Evolutionary conservation across 2,329 filamentous ascomycete genomes (phyloP).

Genomic region (Phaeoacremonium minimum): DNA sequence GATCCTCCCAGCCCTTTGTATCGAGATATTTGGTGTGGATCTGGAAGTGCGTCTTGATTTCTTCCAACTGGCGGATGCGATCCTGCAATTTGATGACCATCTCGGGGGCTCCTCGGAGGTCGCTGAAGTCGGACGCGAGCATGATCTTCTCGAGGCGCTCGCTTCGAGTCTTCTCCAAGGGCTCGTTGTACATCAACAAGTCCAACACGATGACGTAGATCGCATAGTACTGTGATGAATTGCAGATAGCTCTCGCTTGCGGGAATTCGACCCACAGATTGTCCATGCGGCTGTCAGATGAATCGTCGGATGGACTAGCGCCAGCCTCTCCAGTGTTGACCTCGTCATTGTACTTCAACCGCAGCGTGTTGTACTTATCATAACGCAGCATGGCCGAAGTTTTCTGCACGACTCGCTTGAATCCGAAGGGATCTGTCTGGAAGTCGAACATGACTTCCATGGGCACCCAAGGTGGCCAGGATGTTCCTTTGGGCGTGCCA

Average conservation of each 20-base stretch:
- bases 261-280: constrained; percentile 97
- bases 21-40: constrained; percentile 85
- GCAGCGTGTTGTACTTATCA: constrained; percentile 96
- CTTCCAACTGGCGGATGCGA: constrained; percentile 86
- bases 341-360: constrained; percentile 95
- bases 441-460: constrained; percentile 99
- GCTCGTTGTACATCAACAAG: constrained; percentile 92
- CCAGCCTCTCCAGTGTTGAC: constrained; percentile 62
- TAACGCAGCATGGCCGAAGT: constrained; percentile 92
- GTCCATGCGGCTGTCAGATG: constrained; percentile 78
- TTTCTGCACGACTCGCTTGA: constrained; percentile 93
- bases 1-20: constrained; percentile 85
- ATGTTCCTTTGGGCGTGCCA: constrained; percentile 75
- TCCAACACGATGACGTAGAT: constrained; percentile 98
- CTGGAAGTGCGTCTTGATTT: constrained; percentile 96
- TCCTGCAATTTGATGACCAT: constrained; percentile 91
- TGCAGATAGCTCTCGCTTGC: constrained; percentile 88
- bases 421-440: constrained; percentile 89
- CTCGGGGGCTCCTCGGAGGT: constrained; percentile 86
- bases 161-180: constrained; percentile 91
- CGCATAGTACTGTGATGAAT: constrained; percentile 95
- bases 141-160: constrained; percentile 98
- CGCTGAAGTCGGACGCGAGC: constrained; percentile 96
- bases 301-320: constrained; percentile 46
- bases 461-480: constrained; percentile 97